Evolutionary conservation across 2,329 filamentous ascomycete genomes (phyloP), one percentile per base, ranked within the genome.

Genomic region (Cercospora sojina): DNA sequence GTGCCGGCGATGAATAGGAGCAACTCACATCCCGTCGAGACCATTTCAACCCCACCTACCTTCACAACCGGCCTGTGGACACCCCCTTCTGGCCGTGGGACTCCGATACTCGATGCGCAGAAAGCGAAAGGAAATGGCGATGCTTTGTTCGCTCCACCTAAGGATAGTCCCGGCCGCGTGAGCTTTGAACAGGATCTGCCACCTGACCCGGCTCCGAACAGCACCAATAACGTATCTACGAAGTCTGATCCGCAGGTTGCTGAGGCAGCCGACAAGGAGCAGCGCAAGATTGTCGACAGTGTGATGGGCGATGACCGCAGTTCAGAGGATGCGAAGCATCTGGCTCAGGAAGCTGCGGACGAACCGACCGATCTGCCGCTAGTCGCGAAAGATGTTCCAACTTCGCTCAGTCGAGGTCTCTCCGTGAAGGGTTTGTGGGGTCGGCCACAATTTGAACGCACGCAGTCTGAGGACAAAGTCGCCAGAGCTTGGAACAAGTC

Each of bases 391-490:
- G 66, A 69, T 38, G 65, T 71, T 1, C 73, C 73, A 5, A 59
- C 65, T 5, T 66, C 65, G n/a, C 63, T 74, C 5, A 69, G 67
- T 27, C 55, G 72, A 41, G 71, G 71, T n/a, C 59, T 77, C 8
- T 76, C 73, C 72, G 73, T 72, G 68, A 73, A 79, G 51, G 80
- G 80, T 1, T 78, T 83, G 5, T 83, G 81, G 81, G 81, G 81
- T 0, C 77, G 76, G n/a, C 76, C 77, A 13, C 65, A 53, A 27
- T 63, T 63, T 29, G 47, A 63, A 31, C 55, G 56, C 18, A 58
- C 61, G 20, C 65, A 66, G 16, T 60, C 65, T n/a, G 70, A 67
- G 20, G 68, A 68, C 47, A 69, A 66, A 59, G 65, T 72, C 23
- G 38, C 35, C 25, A 38, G 67, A 38, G 25, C 59, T 13, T 62